Base-by-base conservation (phyloP, 1,284 basidiomycete genomes). In the Ustilago xerochloae region DNA sequence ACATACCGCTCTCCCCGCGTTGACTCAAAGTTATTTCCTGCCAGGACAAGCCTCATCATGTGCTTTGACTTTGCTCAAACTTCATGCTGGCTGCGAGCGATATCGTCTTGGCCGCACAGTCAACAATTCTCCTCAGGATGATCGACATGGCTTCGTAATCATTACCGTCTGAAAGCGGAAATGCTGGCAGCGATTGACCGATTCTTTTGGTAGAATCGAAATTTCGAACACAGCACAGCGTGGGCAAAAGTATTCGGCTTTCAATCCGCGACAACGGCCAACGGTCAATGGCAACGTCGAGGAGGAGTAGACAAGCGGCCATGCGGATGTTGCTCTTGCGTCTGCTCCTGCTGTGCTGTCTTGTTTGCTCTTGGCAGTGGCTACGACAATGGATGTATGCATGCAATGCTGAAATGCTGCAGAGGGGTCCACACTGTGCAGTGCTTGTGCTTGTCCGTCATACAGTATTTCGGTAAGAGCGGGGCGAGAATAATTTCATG, bases 341-440 rank as follows among this genome's bases (percentile, higher is more conserved):
- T n/a, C n/a, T n/a, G n/a, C n/a, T n/a, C n/a, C n/a, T n/a, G n/a
- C n/a, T n/a, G n/a, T n/a, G n/a, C n/a, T n/a, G n/a, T n/a, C n/a
- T n/a, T n/a, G n/a, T n/a, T n/a, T n/a, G 24, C 35, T 16, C 47
- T 51, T 51, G 35, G 32, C 30, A 47, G n/a, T n/a, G n/a, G n/a
- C n/a, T n/a, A n/a, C n/a, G n/a, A n/a, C 7, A 20, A 36, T 33
- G 10, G 48, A 50, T 48, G 45, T 36, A 58, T 49, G 63, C 54
- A 51, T 52, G 54, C 55, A 58, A 59, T 12, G 10, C 35, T 50
- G 56, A 48, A 52, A 54, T 65, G 56, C 63, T 65, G 63, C 63
- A 55, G 33, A 65, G 63, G 52, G 51, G 49, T 45, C 32, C 13
- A 32, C 45, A 20, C 38, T 18, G 18, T 18, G 33, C 45, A 15